A percentile compares a stretch with the other conserved stretches of the same genome.
These are phyloP conservation scores for Rhizophagus clarus DNA, from an alignment of 192 early-diverging fungal species.

Conservation along the genomic window DNA sequence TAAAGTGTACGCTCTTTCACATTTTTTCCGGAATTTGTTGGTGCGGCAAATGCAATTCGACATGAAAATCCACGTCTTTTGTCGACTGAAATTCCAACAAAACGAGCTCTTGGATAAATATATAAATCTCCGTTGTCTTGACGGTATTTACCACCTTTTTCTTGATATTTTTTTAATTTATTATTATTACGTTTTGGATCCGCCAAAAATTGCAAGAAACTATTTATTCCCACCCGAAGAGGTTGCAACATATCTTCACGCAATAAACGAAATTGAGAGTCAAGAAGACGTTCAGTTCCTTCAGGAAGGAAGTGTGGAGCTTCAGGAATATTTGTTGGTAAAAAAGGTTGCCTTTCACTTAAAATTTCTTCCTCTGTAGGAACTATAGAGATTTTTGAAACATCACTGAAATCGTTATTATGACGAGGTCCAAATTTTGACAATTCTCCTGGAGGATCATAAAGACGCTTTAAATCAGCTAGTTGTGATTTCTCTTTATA, in stretches of 20 bases:
- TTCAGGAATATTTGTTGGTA: constrained; percentile 47
- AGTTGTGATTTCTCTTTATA: neutral
- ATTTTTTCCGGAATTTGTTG: neutral
- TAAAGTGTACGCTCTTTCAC: constrained; percentile 38
- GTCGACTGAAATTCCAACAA: constrained; percentile 35
- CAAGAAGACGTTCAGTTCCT: constrained; percentile 52
- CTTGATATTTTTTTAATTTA: constrained; percentile 14
- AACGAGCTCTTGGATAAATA: constrained; percentile 41
- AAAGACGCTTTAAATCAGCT: neutral
- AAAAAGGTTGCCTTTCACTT: constrained; percentile 38
- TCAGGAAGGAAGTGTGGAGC: constrained; percentile 49
- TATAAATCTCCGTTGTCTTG: constrained; percentile 34
- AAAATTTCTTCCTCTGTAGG: constrained; percentile 58
- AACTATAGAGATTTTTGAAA: constrained; percentile 51
- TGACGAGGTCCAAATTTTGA: constrained; percentile 47
- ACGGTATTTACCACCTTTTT: constrained; percentile 34
- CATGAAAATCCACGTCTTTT: constrained; percentile 33
- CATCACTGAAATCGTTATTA: constrained; percentile 54
- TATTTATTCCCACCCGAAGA: constrained; percentile 43
- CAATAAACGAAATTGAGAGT: constrained; percentile 61
- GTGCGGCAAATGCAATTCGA: constrained; percentile 36
- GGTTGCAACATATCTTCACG: constrained; percentile 59
- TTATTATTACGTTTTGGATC: constrained; percentile 26
- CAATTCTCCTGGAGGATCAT: constrained; percentile 32
- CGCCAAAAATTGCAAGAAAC: constrained; percentile 41